Evolutionary conservation across 2,329 filamentous ascomycete species (phyloP).

Genomic region (Lasiodiplodia theobromae): DNA sequence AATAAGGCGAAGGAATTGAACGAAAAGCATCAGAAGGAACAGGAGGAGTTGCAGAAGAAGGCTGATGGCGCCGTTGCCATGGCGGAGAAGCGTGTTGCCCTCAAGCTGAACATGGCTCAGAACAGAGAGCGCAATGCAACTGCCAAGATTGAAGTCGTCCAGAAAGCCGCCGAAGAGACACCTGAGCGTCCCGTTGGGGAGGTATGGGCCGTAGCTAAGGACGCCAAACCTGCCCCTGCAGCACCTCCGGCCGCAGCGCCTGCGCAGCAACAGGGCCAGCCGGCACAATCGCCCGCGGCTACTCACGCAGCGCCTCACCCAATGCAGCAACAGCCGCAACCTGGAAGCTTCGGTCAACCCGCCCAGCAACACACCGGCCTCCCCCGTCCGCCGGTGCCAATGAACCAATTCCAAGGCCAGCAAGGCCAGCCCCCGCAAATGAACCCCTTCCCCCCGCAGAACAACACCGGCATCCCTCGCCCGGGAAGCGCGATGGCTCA

Average conservation of each 20-base stretch:
- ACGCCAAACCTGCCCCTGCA: constrained; percentile 56
- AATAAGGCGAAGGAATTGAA: constrained; percentile 42
- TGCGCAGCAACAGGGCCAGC: constrained; percentile 25
- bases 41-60: constrained; percentile 48
- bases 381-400: constrained; percentile 1
- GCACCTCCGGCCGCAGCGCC: constrained; percentile 23
- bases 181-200: constrained; percentile 83
- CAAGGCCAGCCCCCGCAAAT: constrained; percentile 25
- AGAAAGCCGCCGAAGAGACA: constrained; percentile 83
- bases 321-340: constrained; percentile 11
- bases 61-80: constrained; percentile 66
- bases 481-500: constrained; percentile 32
- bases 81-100: constrained; percentile 74
- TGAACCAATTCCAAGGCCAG: constrained; percentile 29
- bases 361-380: constrained; percentile 10
- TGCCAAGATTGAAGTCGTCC: constrained; percentile 79
- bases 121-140: constrained; percentile 69
- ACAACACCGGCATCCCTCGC: constrained; percentile 33
- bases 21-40: constrained; percentile 34
- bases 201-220: constrained; percentile 84
- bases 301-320: background rate
- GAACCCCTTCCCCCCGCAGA: constrained; percentile 2
- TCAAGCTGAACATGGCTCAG: constrained; percentile 81
- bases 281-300: background rate
- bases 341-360: constrained; percentile 17